These are phyloP conservation scores for Dryas alaskensis DNA, from an alignment of 306 rosid species.

Conservation along the genomic window DNA sequence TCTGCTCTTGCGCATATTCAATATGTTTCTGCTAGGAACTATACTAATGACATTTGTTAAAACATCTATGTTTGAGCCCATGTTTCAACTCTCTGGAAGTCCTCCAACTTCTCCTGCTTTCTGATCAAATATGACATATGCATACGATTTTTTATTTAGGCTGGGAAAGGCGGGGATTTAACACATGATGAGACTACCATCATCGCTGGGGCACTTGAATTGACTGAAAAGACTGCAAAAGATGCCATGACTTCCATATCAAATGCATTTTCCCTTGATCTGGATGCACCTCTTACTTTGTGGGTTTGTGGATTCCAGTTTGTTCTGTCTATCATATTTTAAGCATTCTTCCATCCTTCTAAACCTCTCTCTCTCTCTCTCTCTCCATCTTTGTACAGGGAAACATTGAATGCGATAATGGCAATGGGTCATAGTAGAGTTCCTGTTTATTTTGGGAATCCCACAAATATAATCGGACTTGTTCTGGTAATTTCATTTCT, in stretches of 20 bases:
- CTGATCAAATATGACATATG: slow-evolving; percentile 20
- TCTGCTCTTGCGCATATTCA: neutral
- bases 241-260: slow-evolving; percentile 98
- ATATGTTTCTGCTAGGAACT: neutral
- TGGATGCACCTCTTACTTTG: slow-evolving; percentile 87
- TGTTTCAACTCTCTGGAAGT: slow-evolving; percentile 9
- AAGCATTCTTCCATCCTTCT: slow-evolving; percentile 25
- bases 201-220: slow-evolving; percentile 93
- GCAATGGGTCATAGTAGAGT: slow-evolving; percentile 94
- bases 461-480: slow-evolving; percentile 81
- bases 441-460: slow-evolving; percentile 76
- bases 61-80: neutral
- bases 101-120: slow-evolving; percentile 13
- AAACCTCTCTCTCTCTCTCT: slow-evolving; percentile 21
- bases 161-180: slow-evolving; percentile 98
- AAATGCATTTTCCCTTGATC: slow-evolving; percentile 93
- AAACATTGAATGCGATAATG: slow-evolving; percentile 81
- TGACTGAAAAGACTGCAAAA: slow-evolving; percentile 94
- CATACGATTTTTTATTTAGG: slow-evolving; percentile 49
- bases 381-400: slow-evolving; percentile 47
- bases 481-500: slow-evolving; percentile 68
- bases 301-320: slow-evolving; percentile 55
- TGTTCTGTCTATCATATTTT: slow-evolving; percentile 23
- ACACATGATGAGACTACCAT: slow-evolving; percentile 98
- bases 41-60: slow-evolving; percentile 11